Evolutionary conservation across 371 early-diverging fungal genomes (phyloP).

Genomic region (Phascolomyces articulosus): DNA sequence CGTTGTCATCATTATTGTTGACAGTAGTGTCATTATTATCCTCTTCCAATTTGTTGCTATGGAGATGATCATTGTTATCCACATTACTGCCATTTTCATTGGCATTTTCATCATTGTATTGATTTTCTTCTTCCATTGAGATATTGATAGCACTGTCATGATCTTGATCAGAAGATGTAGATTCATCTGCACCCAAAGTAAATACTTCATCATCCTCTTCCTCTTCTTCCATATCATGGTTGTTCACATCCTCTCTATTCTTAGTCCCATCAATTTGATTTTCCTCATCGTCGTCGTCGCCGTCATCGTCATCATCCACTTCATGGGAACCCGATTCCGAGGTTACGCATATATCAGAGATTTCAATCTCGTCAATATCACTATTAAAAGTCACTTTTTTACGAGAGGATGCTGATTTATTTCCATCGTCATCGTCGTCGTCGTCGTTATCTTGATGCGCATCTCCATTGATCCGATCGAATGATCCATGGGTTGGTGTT

Average conservation of each 20-base stretch:
- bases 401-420: neutral
- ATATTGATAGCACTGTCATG: neutral
- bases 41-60: neutral
- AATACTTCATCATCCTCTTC: too few species aligned
- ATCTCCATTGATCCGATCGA: neutral
- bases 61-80: neutral
- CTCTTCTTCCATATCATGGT: too few species aligned
- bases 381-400: conserved; percentile 25
- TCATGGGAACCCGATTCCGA: conserved; percentile 13
- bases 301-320: conserved; percentile 8
- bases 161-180: too few species aligned
- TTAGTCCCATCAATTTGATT: neutral
- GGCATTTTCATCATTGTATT: neutral
- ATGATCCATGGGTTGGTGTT: too few species aligned
- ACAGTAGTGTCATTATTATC: neutral
- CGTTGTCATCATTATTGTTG: neutral
- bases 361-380: conserved; percentile 20
- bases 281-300: neutral
- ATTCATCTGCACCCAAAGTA: too few species aligned
- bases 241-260: neutral
- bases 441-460: neutral
- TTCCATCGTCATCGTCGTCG: neutral
- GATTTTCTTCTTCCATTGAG: conserved; percentile 2
- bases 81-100: too few species aligned
- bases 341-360: neutral